Evolutionary conservation across 1,284 basidiomycete genomes (phyloP).

Genomic region (Naganishia sp.): DNA sequence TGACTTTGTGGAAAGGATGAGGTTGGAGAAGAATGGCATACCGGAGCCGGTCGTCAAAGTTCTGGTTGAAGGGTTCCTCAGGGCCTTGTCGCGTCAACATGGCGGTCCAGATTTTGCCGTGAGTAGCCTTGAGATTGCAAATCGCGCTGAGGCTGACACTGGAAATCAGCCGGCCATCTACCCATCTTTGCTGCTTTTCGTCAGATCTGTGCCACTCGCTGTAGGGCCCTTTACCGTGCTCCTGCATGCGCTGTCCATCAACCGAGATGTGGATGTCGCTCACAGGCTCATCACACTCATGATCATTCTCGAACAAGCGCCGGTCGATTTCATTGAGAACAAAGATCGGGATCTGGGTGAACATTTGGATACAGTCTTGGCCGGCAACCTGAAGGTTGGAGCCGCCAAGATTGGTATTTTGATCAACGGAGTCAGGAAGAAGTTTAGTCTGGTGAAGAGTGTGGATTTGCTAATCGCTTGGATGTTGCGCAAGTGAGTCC

Average conservation of each 20-base stretch:
- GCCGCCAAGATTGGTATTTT: slow-evolving; percentile 33
- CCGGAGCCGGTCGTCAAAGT: slow-evolving; percentile 49
- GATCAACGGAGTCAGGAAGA: slow-evolving; percentile 45
- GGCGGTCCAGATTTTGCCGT: slow-evolving; percentile 49
- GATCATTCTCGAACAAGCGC: slow-evolving; percentile 48
- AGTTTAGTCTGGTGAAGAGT: slow-evolving; percentile 45
- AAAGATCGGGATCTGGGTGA: slow-evolving; percentile 36
- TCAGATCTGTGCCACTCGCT: slow-evolving; percentile 46
- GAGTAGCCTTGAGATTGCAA: slow-evolving; percentile 26
- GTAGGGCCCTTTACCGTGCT: slow-evolving; percentile 48
- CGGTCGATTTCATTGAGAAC: slow-evolving; percentile 38
- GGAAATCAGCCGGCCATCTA: slow-evolving; percentile 48
- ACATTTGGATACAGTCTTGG: slow-evolving; percentile 38
- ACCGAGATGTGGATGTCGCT: slow-evolving; percentile 46
- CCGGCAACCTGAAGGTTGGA: slow-evolving; percentile 37
- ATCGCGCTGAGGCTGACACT: not conserved
- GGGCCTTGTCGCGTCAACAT: slow-evolving; percentile 36
- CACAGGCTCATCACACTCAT: slow-evolving; percentile 51
- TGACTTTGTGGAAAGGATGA: slow-evolving; percentile 67
- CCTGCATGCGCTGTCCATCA: slow-evolving; percentile 42
- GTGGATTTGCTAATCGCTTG: slow-evolving; percentile 23
- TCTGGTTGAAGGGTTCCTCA: slow-evolving; percentile 51
- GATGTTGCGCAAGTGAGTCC: slow-evolving; percentile 28
- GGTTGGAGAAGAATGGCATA: slow-evolving; percentile 39
- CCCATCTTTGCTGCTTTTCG: slow-evolving; percentile 51